Conservation (phyloP, 345 rosid genomes). For the Gossypium australe region DNA sequence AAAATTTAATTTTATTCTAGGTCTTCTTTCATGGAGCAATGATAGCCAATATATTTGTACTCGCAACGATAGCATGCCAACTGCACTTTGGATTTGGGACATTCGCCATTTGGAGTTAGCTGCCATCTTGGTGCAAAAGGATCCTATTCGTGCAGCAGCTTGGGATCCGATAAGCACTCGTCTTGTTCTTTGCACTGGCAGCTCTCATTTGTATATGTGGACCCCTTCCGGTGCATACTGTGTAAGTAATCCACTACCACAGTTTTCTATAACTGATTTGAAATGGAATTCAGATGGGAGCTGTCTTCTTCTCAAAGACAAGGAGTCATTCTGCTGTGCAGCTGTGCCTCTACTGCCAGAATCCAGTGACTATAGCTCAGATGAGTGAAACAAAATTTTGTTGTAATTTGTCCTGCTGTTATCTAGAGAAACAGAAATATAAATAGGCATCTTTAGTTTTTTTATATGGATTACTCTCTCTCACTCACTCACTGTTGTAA, state of each 20-base stretch:
- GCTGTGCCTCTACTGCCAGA: constrained; percentile 65
- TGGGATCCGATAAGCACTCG: constrained; percentile 90
- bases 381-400: constrained; percentile 36
- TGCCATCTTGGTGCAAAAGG: constrained; percentile 85
- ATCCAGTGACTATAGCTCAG: constrained; percentile 90
- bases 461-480: neutral
- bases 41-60: constrained; percentile 83
- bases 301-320: constrained; percentile 87
- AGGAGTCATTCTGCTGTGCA: constrained; percentile 81
- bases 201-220: constrained; percentile 92
- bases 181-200: constrained; percentile 80
- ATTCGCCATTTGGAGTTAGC: constrained; percentile 72
- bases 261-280: constrained; percentile 63
- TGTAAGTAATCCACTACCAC: constrained; percentile 66
- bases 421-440: neutral
- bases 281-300: constrained; percentile 93
- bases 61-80: constrained; percentile 86
- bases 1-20: constrained; percentile 31
- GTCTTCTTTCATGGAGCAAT: constrained; percentile 89
- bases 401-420: neutral
- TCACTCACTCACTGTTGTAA: neutral
- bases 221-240: constrained; percentile 92
- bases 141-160: constrained; percentile 78
- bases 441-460: neutral
- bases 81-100: constrained; percentile 93